Percentiles rank a stretch among this genome's conserved stretches.
These are phyloP conservation scores for Clausena lansium DNA, from an alignment of 345 rosid genomes.

Conservation along the genomic window DNA sequence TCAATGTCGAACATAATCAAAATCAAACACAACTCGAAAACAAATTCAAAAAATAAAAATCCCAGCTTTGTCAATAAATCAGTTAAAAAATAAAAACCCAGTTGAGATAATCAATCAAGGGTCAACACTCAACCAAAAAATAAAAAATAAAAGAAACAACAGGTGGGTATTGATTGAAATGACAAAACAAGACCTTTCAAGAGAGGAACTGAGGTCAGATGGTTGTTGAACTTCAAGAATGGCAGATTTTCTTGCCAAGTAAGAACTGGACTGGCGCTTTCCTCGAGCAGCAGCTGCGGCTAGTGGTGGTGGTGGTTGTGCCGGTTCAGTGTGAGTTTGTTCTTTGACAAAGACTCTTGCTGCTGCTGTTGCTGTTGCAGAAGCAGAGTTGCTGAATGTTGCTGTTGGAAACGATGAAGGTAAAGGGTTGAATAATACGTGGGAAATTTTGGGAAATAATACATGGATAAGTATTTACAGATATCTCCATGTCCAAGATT, in stretches of 20 bases:
- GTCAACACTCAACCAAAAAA: not conserved
- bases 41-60: not conserved
- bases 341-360: slow-evolving; percentile 16
- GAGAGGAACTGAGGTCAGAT: slow-evolving; percentile 51
- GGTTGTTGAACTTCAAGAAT: slow-evolving; percentile 58
- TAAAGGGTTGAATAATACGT: slow-evolving; percentile 20
- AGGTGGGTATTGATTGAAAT: not conserved
- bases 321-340: slow-evolving; percentile 22
- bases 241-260: slow-evolving; percentile 65
- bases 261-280: slow-evolving; percentile 51
- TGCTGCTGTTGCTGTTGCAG: slow-evolving; percentile 11
- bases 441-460: slow-evolving; percentile 23
- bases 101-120: not conserved
- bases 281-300: slow-evolving; percentile 11
- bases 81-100: not conserved
- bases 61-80: not conserved
- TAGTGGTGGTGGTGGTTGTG: not conserved
- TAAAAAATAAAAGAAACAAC: not conserved
- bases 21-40: not conserved
- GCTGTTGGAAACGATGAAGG: slow-evolving; percentile 21
- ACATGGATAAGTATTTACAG: too few species aligned
- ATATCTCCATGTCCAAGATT: slow-evolving; percentile 41
- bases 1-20: not conserved
- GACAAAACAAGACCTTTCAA: slow-evolving; percentile 43
- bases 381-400: slow-evolving; percentile 12